These are phyloP conservation scores for Begonia fuchsioides DNA, from an alignment of 306 rosid genomes.

Conservation along the genomic window DNA sequence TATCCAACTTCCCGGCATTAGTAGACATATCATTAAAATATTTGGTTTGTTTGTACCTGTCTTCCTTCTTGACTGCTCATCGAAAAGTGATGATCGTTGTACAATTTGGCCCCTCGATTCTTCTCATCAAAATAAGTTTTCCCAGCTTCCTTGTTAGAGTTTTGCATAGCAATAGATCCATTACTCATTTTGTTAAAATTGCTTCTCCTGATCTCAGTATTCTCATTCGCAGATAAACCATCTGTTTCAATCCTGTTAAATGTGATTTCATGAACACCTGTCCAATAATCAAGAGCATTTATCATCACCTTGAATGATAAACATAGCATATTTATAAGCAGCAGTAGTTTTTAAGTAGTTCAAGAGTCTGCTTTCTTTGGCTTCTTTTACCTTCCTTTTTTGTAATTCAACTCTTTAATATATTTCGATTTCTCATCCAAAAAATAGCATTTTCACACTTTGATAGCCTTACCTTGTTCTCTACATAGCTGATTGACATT, in stretches of 20 bases:
- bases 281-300: slow-evolving; percentile 10
- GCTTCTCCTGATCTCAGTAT: slow-evolving; percentile 12
- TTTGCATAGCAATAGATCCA: slow-evolving; percentile 19
- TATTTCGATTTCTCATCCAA: too few species aligned
- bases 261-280: slow-evolving; percentile 25
- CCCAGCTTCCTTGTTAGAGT: slow-evolving; percentile 17
- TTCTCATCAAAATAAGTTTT: slow-evolving; percentile 22
- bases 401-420: too few species aligned
- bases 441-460: too few species aligned
- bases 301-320: background rate
- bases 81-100: slow-evolving; percentile 6
- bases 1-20: slow-evolving; percentile 13
- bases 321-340: too few species aligned
- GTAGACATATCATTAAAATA: slow-evolving; percentile 14
- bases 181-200: slow-evolving; percentile 15
- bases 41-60: slow-evolving; percentile 15
- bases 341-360: too few species aligned
- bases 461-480: slow-evolving; percentile 22
- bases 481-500: slow-evolving; percentile 14
- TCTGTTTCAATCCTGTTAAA: slow-evolving; percentile 17
- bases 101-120: slow-evolving; percentile 17
- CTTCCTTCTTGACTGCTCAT: slow-evolving; percentile 16
- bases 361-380: too few species aligned
- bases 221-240: slow-evolving; percentile 15
- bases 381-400: too few species aligned